These are phyloP conservation scores for Calonectria leucothoes DNA, from an alignment of 2,329 filamentous ascomycete species.

Conservation along the genomic window DNA sequence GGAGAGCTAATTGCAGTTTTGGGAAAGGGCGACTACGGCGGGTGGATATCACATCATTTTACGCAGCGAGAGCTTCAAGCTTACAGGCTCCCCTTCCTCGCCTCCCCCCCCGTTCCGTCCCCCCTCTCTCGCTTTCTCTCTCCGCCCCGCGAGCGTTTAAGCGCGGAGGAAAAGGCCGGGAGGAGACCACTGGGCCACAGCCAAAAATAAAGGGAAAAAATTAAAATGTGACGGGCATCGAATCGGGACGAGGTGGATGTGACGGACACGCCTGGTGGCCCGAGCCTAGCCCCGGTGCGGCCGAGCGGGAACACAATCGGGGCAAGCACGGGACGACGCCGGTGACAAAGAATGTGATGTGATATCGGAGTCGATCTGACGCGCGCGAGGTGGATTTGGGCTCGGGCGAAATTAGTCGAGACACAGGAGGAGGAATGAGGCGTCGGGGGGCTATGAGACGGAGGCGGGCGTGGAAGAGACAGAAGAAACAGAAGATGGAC, in stretches of 20 bases:
- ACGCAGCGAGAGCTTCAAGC: background rate
- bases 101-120: background rate
- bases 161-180: conserved; percentile 28
- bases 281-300: conserved; percentile 31
- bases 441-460: background rate
- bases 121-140: background rate
- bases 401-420: conserved; percentile 12
- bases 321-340: conserved; percentile 1
- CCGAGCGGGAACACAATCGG: conserved; percentile 14
- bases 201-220: background rate
- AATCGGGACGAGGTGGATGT: conserved; percentile 34
- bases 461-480: background rate
- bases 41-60: conserved; percentile 32
- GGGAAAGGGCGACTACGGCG: conserved; percentile 30
- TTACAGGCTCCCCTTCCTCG: background rate
- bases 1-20: conserved; percentile 33
- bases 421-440: background rate
- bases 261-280: conserved; percentile 29
- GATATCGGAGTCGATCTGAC: background rate
- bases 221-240: conserved; percentile 21
- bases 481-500: background rate
- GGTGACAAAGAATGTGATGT: conserved; percentile 13
- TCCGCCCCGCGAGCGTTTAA: conserved; percentile 20
- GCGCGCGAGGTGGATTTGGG: background rate
- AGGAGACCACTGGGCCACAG: background rate